These are phyloP conservation scores for Lasiodiplodia sp. DNA, from an alignment of 2,329 filamentous ascomycete genomes.

Conservation along the genomic window DNA sequence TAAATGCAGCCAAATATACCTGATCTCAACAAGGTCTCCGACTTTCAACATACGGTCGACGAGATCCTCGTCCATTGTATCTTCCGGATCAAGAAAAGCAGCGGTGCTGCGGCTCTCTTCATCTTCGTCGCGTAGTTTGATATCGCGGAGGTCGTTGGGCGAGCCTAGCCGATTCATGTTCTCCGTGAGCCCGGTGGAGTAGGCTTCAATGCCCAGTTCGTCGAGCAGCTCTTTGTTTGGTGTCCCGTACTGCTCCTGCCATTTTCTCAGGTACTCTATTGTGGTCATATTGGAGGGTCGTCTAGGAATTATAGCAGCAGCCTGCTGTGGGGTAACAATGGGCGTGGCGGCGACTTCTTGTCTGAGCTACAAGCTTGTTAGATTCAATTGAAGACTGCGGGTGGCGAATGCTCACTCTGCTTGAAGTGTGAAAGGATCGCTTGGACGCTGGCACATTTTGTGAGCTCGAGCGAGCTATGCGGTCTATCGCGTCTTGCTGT, in stretches of 20 bases:
- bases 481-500: neutral
- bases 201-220: conserved; percentile 37
- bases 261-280: conserved; percentile 44
- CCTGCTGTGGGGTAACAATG: neutral
- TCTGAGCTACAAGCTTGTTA: neutral
- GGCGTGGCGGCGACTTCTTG: conserved; percentile 3
- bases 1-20: conserved; percentile 33
- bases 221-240: conserved; percentile 40
- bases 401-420: conserved; percentile 2
- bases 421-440: conserved; percentile 14
- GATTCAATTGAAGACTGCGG: neutral
- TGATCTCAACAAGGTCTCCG: conserved; percentile 59
- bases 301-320: neutral
- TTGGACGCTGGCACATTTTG: neutral
- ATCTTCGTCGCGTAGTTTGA: neutral
- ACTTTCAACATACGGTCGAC: conserved; percentile 48
- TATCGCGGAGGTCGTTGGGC: conserved; percentile 1
- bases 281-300: conserved; percentile 31
- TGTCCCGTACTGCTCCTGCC: conserved; percentile 52
- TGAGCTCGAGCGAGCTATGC: neutral
- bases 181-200: conserved; percentile 32
- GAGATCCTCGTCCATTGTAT: conserved; percentile 41
- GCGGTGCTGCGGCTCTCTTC: neutral
- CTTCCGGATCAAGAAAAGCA: conserved; percentile 37
- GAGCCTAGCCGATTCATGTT: conserved; percentile 11